Evolutionary conservation across 1,284 basidiomycete species (phyloP).

Genomic region (Porodaedalea pini): DNA sequence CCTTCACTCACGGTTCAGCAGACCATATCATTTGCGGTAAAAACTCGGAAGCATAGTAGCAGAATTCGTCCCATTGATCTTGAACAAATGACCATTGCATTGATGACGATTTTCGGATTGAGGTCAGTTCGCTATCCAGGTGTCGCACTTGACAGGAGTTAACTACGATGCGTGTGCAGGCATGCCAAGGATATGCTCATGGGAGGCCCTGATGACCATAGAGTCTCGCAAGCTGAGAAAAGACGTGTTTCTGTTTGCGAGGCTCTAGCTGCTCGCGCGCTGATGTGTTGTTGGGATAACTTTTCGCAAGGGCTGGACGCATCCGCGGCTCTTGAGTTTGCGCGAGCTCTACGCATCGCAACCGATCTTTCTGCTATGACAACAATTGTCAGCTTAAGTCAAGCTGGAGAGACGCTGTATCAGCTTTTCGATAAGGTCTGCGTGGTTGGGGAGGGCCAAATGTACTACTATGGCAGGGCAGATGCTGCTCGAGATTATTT

Average conservation of each 20-base stretch:
- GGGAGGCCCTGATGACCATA: slow-evolving; percentile 41
- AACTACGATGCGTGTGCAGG: neutral
- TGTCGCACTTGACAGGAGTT: neutral
- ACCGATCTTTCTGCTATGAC: slow-evolving; percentile 48
- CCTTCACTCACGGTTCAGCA: slow-evolving; percentile 36
- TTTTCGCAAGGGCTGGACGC: slow-evolving; percentile 51
- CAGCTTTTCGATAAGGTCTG: slow-evolving; percentile 60
- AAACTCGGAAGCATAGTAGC: slow-evolving; percentile 23
- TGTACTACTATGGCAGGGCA: slow-evolving; percentile 60
- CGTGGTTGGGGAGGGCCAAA: slow-evolving; percentile 59
- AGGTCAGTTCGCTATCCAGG: slow-evolving; percentile 2
- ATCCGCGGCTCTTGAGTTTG: slow-evolving; percentile 57
- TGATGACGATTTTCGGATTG: slow-evolving; percentile 43
- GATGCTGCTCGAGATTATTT: slow-evolving; percentile 55
- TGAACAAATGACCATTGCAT: slow-evolving; percentile 32
- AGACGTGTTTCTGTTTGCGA: slow-evolving; percentile 79
- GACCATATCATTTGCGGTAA: slow-evolving; percentile 29
- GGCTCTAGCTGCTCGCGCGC: slow-evolving; percentile 54
- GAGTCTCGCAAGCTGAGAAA: slow-evolving; percentile 54
- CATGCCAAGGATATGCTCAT: slow-evolving; percentile 41
- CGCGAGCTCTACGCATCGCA: slow-evolving; percentile 51
- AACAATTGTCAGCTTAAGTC: slow-evolving; percentile 59
- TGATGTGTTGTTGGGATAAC: slow-evolving; percentile 72
- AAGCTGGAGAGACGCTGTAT: slow-evolving; percentile 49
- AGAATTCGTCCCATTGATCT: slow-evolving; percentile 26